Evolutionary conservation across 345 rosid species (phyloP), one percentile per base, ranked within the genome.

Genomic region (Linum usitatissimum): DNA sequence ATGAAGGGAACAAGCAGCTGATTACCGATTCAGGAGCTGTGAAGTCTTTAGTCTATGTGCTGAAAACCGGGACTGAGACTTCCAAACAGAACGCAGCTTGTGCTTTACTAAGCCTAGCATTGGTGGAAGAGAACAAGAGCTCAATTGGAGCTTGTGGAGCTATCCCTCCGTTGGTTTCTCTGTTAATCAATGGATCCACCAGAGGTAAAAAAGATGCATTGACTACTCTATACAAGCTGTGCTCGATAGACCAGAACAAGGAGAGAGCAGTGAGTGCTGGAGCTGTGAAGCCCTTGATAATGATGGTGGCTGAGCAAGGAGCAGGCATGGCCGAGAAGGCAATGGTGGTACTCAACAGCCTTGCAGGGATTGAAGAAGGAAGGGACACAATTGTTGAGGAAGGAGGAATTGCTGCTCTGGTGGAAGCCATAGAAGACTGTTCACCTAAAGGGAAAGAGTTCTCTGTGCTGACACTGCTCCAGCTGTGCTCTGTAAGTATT

Each of bases 21-120:
- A 83, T 90, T 61, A 81, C 89, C 0, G 72, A 80, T 4, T 80
- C 86, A 18, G 99, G 96, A 61, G 94, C 94, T 10, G 75, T 90
- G 18, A 93, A 93, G 62, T 83, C 96, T 0, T 61, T 93, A 0
- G 94, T 93, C 17, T 90, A 87, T 69, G 99, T 84, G 10, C 85
- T 93, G 18, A 87, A 87, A 63, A 83, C 97, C 0, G 99, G 99
- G 18, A 93, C 97, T 3, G 97, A 87, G 71, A 81, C 86, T 17
- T 84, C 97, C 2, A 93, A 93, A 86, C 97, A 93, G 61, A 93
- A 93, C 78, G 90, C 97, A 0, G 99, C 99, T 0, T 93, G 97
- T 28, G 97, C 94, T 31, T 72, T 93, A 64, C 72, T 93, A 14
- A 93, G 97, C 64, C 69, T 93, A 6, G 94, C 99, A 17, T 68